Conservation (phyloP, 192 early-diverging fungal genomes). For the Coemansia sp. region DNA sequence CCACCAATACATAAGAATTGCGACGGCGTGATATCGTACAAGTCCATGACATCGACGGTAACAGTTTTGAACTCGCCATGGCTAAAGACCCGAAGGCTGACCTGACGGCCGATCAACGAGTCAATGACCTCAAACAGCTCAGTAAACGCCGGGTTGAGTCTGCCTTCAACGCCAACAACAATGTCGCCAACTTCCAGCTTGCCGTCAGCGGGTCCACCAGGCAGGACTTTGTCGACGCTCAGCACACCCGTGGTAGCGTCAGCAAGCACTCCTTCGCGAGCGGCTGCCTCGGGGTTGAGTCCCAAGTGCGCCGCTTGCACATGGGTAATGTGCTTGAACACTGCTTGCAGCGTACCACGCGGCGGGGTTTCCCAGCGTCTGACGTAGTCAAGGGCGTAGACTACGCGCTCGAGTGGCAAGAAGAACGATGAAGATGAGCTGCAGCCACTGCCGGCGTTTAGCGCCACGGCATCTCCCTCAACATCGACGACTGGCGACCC, state of each 20-base stretch:
- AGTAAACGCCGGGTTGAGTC: slow-evolving; percentile 66
- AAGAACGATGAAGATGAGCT: slow-evolving; percentile 62
- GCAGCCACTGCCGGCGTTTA: slow-evolving; percentile 60
- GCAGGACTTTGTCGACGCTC: slow-evolving; percentile 62
- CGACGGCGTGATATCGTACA: slow-evolving; percentile 79
- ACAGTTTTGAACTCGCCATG: slow-evolving; percentile 54
- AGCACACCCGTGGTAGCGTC: slow-evolving; percentile 70
- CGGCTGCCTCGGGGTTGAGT: slow-evolving; percentile 4
- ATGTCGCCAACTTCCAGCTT: slow-evolving; percentile 71
- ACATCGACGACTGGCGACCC: slow-evolving; percentile 79
- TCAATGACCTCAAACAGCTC: slow-evolving; percentile 66
- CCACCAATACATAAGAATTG: slow-evolving; percentile 80
- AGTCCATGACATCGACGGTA: slow-evolving; percentile 61
- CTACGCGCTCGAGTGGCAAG: slow-evolving; percentile 70
- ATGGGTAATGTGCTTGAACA: slow-evolving; percentile 69
- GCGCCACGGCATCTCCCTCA: slow-evolving; percentile 72
- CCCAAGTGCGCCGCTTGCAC: slow-evolving; percentile 38
- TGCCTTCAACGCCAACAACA: slow-evolving; percentile 61
- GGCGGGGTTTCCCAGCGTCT: slow-evolving; percentile 60
- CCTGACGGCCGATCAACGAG: slow-evolving; percentile 53
- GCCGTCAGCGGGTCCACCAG: slow-evolving; percentile 71
- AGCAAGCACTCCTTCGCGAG: slow-evolving; percentile 61
- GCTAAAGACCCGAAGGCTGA: slow-evolving; percentile 62
- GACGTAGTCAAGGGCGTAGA: slow-evolving; percentile 64
- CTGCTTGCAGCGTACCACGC: slow-evolving; percentile 75